Conservation (phyloP, 176 grass and related monocot species). For the Triticum aestivum region DNA sequence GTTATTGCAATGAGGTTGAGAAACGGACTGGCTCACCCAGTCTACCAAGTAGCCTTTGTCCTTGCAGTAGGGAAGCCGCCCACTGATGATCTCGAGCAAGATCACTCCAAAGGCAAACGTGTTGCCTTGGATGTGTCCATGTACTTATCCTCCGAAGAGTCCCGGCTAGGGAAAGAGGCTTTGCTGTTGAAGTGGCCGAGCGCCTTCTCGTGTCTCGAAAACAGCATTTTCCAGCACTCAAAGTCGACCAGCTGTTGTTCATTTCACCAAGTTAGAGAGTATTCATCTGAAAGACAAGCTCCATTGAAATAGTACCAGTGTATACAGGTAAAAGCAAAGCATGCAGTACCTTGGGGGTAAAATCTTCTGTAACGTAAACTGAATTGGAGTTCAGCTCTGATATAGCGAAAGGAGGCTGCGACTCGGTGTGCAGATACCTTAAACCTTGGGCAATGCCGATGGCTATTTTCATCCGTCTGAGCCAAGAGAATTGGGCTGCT, state of each 20-base stretch:
- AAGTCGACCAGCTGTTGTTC: constrained; percentile 83
- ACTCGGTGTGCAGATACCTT: constrained; percentile 76
- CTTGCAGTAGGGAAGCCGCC: constrained; percentile 90
- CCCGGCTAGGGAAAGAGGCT: constrained; percentile 47
- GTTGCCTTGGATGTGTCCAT: constrained; percentile 65
- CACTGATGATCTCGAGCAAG: constrained; percentile 91
- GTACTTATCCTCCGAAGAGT: constrained; percentile 52
- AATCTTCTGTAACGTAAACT: constrained; percentile 88
- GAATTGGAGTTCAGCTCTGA: constrained; percentile 75
- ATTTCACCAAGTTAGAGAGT: neutral
- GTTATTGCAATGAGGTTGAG: neutral
- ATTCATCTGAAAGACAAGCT: neutral
- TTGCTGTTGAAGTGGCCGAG: constrained; percentile 33
- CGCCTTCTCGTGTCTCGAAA: constrained; percentile 56
- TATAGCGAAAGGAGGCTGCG: constrained; percentile 70
- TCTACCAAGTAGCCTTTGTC: constrained; percentile 75
- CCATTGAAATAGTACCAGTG: neutral
- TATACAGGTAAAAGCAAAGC: neutral
- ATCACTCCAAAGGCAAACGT: constrained; percentile 83
- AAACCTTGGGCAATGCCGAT: constrained; percentile 83
- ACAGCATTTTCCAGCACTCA: constrained; percentile 87
- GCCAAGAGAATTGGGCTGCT: constrained; percentile 78
- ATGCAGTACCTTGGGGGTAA: constrained; percentile 67
- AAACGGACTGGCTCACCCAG: constrained; percentile 58
- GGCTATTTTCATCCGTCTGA: constrained; percentile 93